These are phyloP conservation scores for Coniochaeta ligniaria DNA, from an alignment of 2,329 filamentous ascomycete genomes.

Conservation along the genomic window DNA sequence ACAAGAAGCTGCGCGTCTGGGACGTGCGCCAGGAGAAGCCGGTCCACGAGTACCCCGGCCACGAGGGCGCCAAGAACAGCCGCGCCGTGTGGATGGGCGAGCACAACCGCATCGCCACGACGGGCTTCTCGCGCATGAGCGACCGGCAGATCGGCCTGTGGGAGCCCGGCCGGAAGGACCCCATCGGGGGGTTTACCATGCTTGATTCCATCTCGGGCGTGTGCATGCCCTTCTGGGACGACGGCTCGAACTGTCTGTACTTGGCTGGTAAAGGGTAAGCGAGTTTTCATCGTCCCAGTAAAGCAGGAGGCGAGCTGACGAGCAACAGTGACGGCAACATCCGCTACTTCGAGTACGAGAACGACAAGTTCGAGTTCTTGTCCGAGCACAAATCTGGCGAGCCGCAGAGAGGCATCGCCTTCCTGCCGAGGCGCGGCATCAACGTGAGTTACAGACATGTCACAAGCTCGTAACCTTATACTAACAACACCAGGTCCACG, in stretches of 20 bases:
- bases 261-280: constrained; percentile 92
- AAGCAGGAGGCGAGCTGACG: constrained; percentile 6
- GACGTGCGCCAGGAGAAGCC: constrained; percentile 90
- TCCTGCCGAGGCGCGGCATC: constrained; percentile 89
- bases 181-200: constrained; percentile 82
- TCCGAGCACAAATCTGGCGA: constrained; percentile 97
- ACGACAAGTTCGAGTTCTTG: constrained; percentile 97
- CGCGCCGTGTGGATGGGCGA: constrained; percentile 96
- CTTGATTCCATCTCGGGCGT: constrained; percentile 96
- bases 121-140: constrained; percentile 97
- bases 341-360: constrained; percentile 96
- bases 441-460: constrained; percentile 52
- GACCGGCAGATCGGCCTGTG: constrained; percentile 93
- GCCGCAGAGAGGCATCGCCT: constrained; percentile 89
- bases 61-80: constrained; percentile 94
- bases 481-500: constrained; percentile 57
- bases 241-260: constrained; percentile 90
- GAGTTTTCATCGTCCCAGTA: not conserved
- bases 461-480: not conserved
- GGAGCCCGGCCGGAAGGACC: constrained; percentile 82
- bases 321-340: constrained; percentile 83
- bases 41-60: constrained; percentile 76
- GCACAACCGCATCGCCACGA: constrained; percentile 91
- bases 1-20: constrained; percentile 98
- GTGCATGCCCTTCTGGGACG: constrained; percentile 99